Evolutionary conservation across 2,329 filamentous ascomycete genomes (phyloP), one percentile per base, ranked within the genome.

Genomic region (Tolypocladium endophyticum): DNA sequence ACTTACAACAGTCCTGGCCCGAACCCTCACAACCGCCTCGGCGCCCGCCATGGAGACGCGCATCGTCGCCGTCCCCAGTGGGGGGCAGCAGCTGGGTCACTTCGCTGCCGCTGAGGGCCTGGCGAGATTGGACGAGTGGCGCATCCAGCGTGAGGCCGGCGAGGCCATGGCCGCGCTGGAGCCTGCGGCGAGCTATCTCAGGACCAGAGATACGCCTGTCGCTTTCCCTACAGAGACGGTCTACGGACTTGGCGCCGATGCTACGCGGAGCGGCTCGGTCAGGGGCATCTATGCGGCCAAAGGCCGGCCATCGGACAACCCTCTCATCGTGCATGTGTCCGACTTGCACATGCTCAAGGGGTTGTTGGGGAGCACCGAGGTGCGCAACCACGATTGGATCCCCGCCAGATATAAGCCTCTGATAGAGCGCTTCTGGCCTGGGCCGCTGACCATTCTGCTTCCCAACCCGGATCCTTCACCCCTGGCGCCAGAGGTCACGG

Each of bases 221-320:
- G 94, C 90, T 1, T 99, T 99, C 71, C 94, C 94, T 0, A 99
- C 94, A 0, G 94, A 99, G 76, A 99, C 94, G 0, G 94, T 99
- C 0, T 99, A 99, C 71, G 94, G 94, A 0, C 81, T 99, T 9
- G 94, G 92, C n/a, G 94, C 94, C 18, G 94, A 97, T 76, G 94
- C 94, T 14, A 97, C 92, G 33, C 84, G 91, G 67, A 91, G 87
- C 68, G 79, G 77, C 30, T 89, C 93, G 2, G 93, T 97, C 8
- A 86, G 82, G 69, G 92, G 92, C n/a, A 99, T 99, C 65, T 99
- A 94, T 73, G 81, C 84, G 28, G 92, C 90, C 58, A 99, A 99
- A 76, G 89, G 91, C 59, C 79, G 94, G 59, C 94, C 94, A 4
- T 89, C 88, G 8, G 94, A 99, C 71, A 99, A 99, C 72, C 94